A percentile compares a stretch with the other conserved stretches of the same genome.
Evolutionary conservation across 129 eudicot species (phyloP).

Genomic region (Chrysanthemum seticuspe): DNA sequence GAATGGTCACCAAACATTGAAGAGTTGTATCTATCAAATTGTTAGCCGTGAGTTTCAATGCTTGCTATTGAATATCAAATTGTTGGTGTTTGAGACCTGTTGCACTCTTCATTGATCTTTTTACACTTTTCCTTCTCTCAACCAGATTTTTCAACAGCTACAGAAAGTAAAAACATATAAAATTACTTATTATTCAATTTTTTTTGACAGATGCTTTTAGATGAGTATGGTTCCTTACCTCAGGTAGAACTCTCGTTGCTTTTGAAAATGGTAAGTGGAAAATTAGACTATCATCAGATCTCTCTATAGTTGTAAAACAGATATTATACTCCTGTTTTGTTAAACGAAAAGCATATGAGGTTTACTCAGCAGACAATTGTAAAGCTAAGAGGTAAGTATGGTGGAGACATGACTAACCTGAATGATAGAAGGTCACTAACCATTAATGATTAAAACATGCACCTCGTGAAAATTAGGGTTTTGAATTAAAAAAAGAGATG

Average conservation of each 20-base stretch:
- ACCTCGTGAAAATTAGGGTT: no score
- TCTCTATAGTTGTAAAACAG: conserved; percentile 95
- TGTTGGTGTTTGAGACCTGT: conserved; percentile 89
- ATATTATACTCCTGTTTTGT: conserved; percentile 83
- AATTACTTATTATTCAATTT: background rate
- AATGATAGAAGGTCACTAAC: conserved; percentile 68
- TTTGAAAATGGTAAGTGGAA: conserved; percentile 74
- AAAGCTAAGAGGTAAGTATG: conserved; percentile 9
- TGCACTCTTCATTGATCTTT: conserved; percentile 73
- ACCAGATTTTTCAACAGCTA: conserved; percentile 86
- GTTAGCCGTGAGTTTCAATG: conserved; percentile 95
- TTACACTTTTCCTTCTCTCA: conserved; percentile 87
- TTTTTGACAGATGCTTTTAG: background rate
- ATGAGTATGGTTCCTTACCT: conserved; percentile 45
- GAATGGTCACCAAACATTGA: no score
- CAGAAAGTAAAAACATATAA: conserved; percentile 11
- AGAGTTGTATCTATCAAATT: conserved; percentile 17
- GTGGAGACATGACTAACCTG: conserved; percentile 58
- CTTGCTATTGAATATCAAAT: conserved; percentile 96
- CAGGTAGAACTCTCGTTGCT: conserved; percentile 82
- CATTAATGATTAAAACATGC: no score
- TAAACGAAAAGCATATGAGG: conserved; percentile 14
- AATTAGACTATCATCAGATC: conserved; percentile 63
- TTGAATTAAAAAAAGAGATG: no score
- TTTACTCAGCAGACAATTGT: conserved; percentile 3